Base-by-base conservation (phyloP, 1,284 basidiomycete species). In the Stygiomarasmius scandens region DNA sequence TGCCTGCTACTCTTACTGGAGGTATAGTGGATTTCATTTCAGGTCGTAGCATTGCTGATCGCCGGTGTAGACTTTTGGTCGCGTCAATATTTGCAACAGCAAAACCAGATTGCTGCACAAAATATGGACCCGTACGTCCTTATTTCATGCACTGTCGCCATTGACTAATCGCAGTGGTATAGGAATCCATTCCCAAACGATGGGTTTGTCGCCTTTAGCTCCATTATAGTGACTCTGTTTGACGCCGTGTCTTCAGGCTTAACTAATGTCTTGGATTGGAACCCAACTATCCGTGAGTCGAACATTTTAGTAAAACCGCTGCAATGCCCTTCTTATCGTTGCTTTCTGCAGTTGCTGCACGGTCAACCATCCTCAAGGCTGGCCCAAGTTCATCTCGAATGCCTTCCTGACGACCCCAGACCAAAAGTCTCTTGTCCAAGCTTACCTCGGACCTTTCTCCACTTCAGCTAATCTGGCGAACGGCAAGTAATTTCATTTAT, bases 331-430 rank as follows among this genome's bases (percentile, higher is more conserved):
- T 16, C 22, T 36, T n/a, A 25, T 10, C 23, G 19, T 29, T 27
- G n/a, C 9, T 8, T 19, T 12, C 23, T 19, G 52, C 32, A 82
- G 80, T 1, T 84, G 83, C 66, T 85, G 83, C 69, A 84, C 82
- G 1, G 83, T 85, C 58, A 84, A 85, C 58, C 80, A 82, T 61
- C 82, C 82, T 6, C 83, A 84, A 66, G 83, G 82, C 38, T 84
- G 78, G 77, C 83, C 84, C 1, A 86, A 85, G 64, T 85, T 86
- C 64, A 76, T 83, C 53, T 73, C 79, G 12, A 84, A 83, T 63
- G 74, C 82, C 2, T 84, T 85, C 68, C 70, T 84, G 8, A 77
- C 74, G 0, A 80, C 80, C 2, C 72, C 79, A 1, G 78, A 83
- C 67, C 65, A 75, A 34, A 67, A 71, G 23, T 81, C 81, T 0